Base-by-base conservation (phyloP, 371 early-diverging fungal species). In the Mucor velutinosus region DNA sequence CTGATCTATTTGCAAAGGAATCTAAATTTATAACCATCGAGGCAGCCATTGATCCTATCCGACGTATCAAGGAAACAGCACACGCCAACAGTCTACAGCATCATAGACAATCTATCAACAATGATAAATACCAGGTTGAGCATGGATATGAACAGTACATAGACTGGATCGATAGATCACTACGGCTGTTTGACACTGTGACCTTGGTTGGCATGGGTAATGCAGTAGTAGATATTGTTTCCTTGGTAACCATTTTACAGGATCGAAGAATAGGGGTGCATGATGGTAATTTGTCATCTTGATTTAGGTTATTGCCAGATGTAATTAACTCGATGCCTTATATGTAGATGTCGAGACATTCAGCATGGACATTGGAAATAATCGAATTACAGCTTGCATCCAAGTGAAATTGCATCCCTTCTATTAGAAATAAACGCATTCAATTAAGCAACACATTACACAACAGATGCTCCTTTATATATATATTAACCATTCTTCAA, bases 71-170 rank as follows among this genome's bases (percentile, higher is more conserved):
- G 33, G 51, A 37, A 27, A 30, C 57, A 30, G 8, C 14, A 49
- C 47, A 33, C 51, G 29, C 45, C 7, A 63, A 53, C 6, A 27
- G 53, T 15, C 14, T 53, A 27, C 53, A 53, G 6, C 10, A 27
- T 2, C 53, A 27, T 15, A 25, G 53, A 27, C 53, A 53, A 15
- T 53, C 53, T 1, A 53, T 27, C 15, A 2, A 53, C 33, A 30
- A 25, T 14, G 37, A 41, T 10, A 35, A 29, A 19, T 58, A 41
- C 15, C 32, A 58, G 37, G 43, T 76, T n/a, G 72, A 73, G 23
- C 81, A 81, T 63, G 81, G 78, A 8, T 81, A 81, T 41, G 78
- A 81, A 58, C 66, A 77, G 29, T 81, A 81, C 41, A 67, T 81
- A 49, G 75, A 73, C 45, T 81, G 78, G 78, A 78, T 81, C 23